A percentile compares a stretch with the other conserved stretches of the same genome.
Conservation (phyloP, 352 stramenopile species). For the Phytophthora ramorum region DNA sequence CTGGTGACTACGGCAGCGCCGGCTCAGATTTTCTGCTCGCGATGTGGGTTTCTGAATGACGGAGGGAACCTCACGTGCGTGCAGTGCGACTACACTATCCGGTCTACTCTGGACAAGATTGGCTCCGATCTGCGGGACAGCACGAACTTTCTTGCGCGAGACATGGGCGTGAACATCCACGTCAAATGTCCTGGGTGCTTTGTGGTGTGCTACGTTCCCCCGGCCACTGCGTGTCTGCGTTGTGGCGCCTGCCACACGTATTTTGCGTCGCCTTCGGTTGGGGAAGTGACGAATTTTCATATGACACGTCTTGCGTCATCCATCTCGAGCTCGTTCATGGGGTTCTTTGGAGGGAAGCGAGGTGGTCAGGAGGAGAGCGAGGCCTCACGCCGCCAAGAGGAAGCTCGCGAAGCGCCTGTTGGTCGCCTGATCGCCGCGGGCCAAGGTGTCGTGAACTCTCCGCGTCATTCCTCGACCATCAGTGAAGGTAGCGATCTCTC, state of each 20-base stretch:
- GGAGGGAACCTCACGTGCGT: slow-evolving; percentile 71
- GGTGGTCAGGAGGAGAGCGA: slow-evolving; percentile 33
- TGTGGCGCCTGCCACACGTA: slow-evolving; percentile 85
- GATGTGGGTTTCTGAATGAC: slow-evolving; percentile 81
- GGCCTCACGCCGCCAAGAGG: slow-evolving; percentile 32
- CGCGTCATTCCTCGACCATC: slow-evolving; percentile 30
- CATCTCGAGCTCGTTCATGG: slow-evolving; percentile 81
- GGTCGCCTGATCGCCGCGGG: slow-evolving; percentile 71
- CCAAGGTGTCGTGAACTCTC: slow-evolving; percentile 48
- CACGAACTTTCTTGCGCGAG: slow-evolving; percentile 79
- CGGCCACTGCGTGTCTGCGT: slow-evolving; percentile 77
- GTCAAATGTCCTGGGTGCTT: slow-evolving; percentile 85
- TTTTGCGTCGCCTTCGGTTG: slow-evolving; percentile 81
- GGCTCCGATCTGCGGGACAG: slow-evolving; percentile 75
- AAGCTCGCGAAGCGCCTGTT: slow-evolving; percentile 54
- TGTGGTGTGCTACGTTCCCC: slow-evolving; percentile 75
- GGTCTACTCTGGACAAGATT: slow-evolving; percentile 81
- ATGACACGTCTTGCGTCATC: slow-evolving; percentile 77
- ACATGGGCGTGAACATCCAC: slow-evolving; percentile 88
- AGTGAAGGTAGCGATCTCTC: slow-evolving; percentile 42
- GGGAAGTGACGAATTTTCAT: slow-evolving; percentile 87
- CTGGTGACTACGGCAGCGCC: slow-evolving; percentile 69
- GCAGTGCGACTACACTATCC: slow-evolving; percentile 77
- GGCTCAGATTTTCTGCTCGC: slow-evolving; percentile 80
- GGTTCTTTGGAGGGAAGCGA: slow-evolving; percentile 60